Evolutionary conservation across 371 early-diverging fungal species (phyloP).

Genomic region (Massospora cicadina): DNA sequence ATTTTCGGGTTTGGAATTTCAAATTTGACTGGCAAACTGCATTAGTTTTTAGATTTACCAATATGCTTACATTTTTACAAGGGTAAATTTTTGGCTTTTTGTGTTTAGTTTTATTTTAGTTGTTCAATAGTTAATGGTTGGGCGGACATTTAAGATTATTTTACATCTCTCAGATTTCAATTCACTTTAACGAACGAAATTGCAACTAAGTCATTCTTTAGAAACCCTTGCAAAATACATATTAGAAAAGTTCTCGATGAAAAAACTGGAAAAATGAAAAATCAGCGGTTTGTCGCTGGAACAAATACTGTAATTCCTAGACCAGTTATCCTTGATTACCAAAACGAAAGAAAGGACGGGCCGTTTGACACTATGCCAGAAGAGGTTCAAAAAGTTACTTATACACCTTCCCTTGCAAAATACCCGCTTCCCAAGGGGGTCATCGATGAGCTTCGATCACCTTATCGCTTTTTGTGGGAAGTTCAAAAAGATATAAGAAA

Average conservation of each 20-base stretch:
- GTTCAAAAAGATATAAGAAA: too few species aligned
- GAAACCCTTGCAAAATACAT: conserved; percentile 18
- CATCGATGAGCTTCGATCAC: conserved; percentile 11
- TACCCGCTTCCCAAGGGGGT: conserved; percentile 10
- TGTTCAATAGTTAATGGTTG: too few species aligned
- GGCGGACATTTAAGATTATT: too few species aligned
- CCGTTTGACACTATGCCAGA: conserved; percentile 11
- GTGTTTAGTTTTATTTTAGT: too few species aligned
- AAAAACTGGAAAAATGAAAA: conserved; percentile 21
- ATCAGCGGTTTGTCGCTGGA: conserved; percentile 26
- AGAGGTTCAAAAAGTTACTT: conserved; percentile 9
- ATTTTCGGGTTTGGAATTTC: too few species aligned
- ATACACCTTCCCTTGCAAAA: not conserved
- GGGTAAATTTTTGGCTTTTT: too few species aligned
- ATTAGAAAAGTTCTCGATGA: conserved; percentile 13
- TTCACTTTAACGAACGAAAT: too few species aligned
- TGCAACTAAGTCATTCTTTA: conserved; percentile 14
- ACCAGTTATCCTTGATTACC: conserved; percentile 8
- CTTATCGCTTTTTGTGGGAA: not conserved
- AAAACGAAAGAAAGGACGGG: conserved; percentile 8
- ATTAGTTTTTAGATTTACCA: too few species aligned
- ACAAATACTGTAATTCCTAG: conserved; percentile 27
- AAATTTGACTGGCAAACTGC: too few species aligned
- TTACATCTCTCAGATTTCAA: too few species aligned
- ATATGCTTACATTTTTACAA: too few species aligned